Evolutionary conservation across 1,139 yeast species (phyloP), one percentile per base, ranked within the genome.

Genomic region (Nematodospora anomalae): DNA sequence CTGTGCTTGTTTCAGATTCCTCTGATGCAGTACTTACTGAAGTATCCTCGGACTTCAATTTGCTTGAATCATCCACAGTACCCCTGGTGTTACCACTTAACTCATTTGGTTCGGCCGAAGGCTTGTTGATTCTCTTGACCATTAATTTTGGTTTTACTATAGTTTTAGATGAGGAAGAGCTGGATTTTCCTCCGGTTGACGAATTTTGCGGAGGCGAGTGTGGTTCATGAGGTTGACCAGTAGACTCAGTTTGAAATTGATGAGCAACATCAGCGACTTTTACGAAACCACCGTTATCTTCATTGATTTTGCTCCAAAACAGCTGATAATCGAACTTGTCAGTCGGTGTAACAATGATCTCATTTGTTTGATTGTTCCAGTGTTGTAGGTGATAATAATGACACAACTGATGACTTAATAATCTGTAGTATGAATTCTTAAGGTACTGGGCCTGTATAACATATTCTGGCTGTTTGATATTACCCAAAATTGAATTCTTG

Each of bases 321-420:
- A 30, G 40, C 14, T 33, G 32, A 37, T 60, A 60, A 33, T 58
- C 51, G 27, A 49, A 42, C 4, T 43, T 49, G 3, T 44, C 46
- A 10, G 39, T 38, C 6, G 55, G 50, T 6, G 56, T 51, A 6
- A 58, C 66, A n/a, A 57, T 44, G 7, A 61, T 61, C 30, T 60
- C 64, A 37, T 53, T 55, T 26, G 29, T 20, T n/a, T 44, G 45
- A 38, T 52, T 57, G 38, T 58, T 60, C 56, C 57, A 52, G 38
- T 61, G 67, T 34, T 51, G 53, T 38, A 83, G 56, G 18, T 68
- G 63, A 51, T 83, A 82, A 54, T 81, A 81, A 27, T 80, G 83
- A 11, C 89, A 85, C 22, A 82, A 60, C 44, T 83, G 84, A 55
- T 83, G 89, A 1, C 83, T 71, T 37, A 83, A 58, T 26, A 83